Evolutionary conservation across 495 filamentous ascomycete genomes (phyloP).

Genomic region (Thermothielavioides terrestris): DNA sequence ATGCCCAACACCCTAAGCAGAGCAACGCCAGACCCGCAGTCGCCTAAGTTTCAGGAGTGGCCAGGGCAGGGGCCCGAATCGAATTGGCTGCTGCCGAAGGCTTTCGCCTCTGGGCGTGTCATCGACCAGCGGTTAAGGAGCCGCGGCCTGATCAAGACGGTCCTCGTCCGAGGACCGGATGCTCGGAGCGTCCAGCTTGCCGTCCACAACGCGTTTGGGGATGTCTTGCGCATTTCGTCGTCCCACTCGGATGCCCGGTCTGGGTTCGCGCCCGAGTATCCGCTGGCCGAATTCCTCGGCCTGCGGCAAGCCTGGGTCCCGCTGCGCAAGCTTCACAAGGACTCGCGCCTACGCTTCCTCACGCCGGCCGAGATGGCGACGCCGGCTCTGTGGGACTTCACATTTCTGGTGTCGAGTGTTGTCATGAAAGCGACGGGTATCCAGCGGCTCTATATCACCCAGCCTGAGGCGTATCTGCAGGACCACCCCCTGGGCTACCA

Average conservation of each 20-base stretch:
- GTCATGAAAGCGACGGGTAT: constrained; percentile 52
- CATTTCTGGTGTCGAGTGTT: constrained; percentile 54
- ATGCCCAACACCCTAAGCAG: constrained; percentile 38
- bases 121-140: constrained; percentile 56
- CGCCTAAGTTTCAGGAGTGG: constrained; percentile 38
- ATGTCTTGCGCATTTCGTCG: constrained; percentile 36
- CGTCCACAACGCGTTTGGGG: constrained; percentile 49
- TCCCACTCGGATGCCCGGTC: constrained; percentile 8
- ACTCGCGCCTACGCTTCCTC: constrained; percentile 57
- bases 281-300: constrained; percentile 37
- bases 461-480: constrained; percentile 57
- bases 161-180: constrained; percentile 48
- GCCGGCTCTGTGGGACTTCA: constrained; percentile 55
- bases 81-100: constrained; percentile 50
- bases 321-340: constrained; percentile 60
- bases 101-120: constrained; percentile 44
- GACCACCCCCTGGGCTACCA: constrained; percentile 41
- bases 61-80: constrained; percentile 33
- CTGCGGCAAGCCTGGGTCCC: constrained; percentile 54
- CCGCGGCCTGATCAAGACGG: constrained; percentile 54
- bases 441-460: constrained; percentile 58
- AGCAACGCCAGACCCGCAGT: constrained; percentile 34
- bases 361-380: constrained; percentile 56
- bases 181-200: constrained; percentile 53
- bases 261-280: constrained; percentile 22